Percentiles rank a stretch among this genome's conserved stretches.
These are phyloP conservation scores for Arthrobotrys entomopaga DNA, from an alignment of 2,329 filamentous ascomycete species.

Conservation along the genomic window DNA sequence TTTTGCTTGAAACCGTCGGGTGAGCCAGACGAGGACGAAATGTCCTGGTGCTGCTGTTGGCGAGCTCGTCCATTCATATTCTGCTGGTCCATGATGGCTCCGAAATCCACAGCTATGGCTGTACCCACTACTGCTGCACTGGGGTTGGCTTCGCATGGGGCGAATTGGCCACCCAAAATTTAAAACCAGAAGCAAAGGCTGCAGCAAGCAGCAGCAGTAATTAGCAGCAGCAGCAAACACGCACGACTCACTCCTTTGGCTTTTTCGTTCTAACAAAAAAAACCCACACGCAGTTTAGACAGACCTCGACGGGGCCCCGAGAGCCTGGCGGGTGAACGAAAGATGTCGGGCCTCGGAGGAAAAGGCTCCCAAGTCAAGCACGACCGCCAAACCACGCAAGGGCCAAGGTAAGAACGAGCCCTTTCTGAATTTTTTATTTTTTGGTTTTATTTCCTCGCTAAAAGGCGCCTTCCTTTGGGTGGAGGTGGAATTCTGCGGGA, in stretches of 20 bases:
- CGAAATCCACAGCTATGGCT: neutral
- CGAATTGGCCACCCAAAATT: neutral
- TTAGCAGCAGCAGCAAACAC: too few relatives aligned
- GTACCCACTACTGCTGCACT: constrained; percentile 8
- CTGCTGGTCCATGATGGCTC: constrained; percentile 12
- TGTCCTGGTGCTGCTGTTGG: constrained; percentile 22
- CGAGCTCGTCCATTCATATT: constrained; percentile 20
- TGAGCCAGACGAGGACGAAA: constrained; percentile 43
- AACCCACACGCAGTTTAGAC: neutral
- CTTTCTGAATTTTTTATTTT: neutral
- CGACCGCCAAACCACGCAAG: constrained; percentile 3
- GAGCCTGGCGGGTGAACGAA: neutral
- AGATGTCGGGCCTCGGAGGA: too few relatives aligned
- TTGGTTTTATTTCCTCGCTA: constrained; percentile 17
- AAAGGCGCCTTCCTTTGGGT: constrained; percentile 10
- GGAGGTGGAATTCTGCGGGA: neutral
- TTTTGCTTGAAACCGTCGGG: constrained; percentile 19
- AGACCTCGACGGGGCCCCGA: too few relatives aligned
- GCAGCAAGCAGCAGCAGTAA: neutral
- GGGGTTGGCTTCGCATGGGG: constrained; percentile 7
- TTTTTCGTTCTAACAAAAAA: neutral
- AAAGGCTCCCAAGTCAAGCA: neutral
- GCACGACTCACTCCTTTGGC: too few relatives aligned
- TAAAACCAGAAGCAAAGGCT: neutral
- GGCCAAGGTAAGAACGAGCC: constrained; percentile 10